These are phyloP conservation scores for Yamadazyma sp. DNA, from an alignment of 1,139 yeast genomes.

Conservation along the genomic window DNA sequence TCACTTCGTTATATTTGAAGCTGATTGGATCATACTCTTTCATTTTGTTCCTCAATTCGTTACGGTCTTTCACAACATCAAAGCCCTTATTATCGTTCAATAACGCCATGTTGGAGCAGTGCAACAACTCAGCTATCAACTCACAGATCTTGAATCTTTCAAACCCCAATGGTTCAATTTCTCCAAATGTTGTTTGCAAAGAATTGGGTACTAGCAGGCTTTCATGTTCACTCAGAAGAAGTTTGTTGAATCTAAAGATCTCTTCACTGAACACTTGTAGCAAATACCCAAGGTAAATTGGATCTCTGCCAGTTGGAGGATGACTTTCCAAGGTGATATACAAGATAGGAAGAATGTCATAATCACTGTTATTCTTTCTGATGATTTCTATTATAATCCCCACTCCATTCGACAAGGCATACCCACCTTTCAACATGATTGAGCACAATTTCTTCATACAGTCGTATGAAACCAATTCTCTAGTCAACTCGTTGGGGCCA, in stretches of 20 bases:
- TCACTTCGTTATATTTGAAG: constrained; percentile 48
- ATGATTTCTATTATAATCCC: constrained; percentile 94
- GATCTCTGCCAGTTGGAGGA: constrained; percentile 94
- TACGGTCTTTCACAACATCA: constrained; percentile 73
- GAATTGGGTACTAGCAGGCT: constrained; percentile 21
- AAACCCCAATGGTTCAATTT: constrained; percentile 84
- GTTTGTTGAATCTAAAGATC: constrained; percentile 61
- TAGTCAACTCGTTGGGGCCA: constrained; percentile 93
- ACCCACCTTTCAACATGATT: constrained; percentile 90
- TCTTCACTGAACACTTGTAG: constrained; percentile 76
- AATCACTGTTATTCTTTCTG: constrained; percentile 93
- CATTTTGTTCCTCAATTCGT: constrained; percentile 57
- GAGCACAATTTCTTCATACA: constrained; percentile 67
- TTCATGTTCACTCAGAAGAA: constrained; percentile 26
- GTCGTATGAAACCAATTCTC: constrained; percentile 77
- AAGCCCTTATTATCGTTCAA: constrained; percentile 85
- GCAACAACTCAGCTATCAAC: constrained; percentile 88
- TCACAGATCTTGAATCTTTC: constrained; percentile 95
- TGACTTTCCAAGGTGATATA: constrained; percentile 86
- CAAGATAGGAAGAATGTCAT: constrained; percentile 86
- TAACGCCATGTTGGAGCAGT: constrained; percentile 95
- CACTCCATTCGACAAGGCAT: constrained; percentile 91
- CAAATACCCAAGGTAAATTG: constrained; percentile 87
- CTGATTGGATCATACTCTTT: constrained; percentile 47
- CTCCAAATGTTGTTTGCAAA: constrained; percentile 58